These are phyloP conservation scores for Pleurotus pulmonarius DNA, from an alignment of 768 basidiomycete species.

Conservation along the genomic window DNA sequence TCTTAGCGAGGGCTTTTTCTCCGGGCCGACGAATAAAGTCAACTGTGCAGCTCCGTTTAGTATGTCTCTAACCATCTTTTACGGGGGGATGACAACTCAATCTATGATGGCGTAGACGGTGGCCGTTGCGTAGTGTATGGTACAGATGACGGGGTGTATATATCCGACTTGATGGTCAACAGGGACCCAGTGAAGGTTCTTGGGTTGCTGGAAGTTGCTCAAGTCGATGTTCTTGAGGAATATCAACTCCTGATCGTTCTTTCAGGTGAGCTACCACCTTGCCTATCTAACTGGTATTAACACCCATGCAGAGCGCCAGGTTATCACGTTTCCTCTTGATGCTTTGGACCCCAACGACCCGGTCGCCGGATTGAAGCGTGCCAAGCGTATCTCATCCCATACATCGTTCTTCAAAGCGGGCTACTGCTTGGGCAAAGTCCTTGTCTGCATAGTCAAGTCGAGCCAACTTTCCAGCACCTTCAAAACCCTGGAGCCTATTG, in stretches of 20 bases:
- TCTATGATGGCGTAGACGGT: conserved; percentile 46
- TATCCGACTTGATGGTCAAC: conserved; percentile 79
- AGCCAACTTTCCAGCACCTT: conserved; percentile 94
- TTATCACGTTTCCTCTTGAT: conserved; percentile 94
- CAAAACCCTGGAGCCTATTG: conserved; percentile 95
- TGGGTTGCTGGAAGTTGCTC: conserved; percentile 82
- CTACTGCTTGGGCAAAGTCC: conserved; percentile 81
- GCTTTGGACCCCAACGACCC: conserved; percentile 89
- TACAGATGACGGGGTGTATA: conserved; percentile 96
- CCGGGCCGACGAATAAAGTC: conserved; percentile 71
- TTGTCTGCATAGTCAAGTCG: conserved; percentile 97
- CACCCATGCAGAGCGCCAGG: conserved; percentile 72
- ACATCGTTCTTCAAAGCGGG: conserved; percentile 99
- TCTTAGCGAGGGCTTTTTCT: conserved; percentile 87
- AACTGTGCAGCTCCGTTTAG: conserved; percentile 88
- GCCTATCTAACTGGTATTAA: background rate
- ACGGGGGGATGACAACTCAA: no score
- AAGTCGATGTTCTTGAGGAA: conserved; percentile 95
- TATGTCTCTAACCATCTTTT: conserved; percentile 40
- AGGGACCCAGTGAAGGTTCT: conserved; percentile 89
- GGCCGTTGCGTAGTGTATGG: conserved; percentile 90
- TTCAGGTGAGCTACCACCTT: conserved; percentile 58
- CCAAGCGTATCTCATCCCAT: conserved; percentile 92
- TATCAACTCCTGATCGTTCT: conserved; percentile 95
- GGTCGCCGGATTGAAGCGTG: conserved; percentile 85